These are phyloP conservation scores for Cryptococcus wingfieldii DNA, from an alignment of 1,284 basidiomycete genomes.

Conservation along the genomic window DNA sequence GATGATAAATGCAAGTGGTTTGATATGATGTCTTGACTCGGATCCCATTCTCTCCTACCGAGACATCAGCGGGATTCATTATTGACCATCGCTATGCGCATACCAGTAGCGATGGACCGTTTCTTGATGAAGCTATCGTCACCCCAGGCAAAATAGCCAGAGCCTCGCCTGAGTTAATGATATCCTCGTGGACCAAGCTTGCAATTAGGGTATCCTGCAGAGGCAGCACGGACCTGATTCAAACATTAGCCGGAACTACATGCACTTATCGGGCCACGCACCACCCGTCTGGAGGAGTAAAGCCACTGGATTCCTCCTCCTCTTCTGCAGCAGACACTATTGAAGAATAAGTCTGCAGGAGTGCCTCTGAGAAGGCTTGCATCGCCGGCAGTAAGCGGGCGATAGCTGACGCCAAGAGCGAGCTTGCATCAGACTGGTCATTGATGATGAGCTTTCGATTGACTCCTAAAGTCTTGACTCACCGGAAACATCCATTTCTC, in stretches of 20 bases:
- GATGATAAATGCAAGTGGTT: conserved; percentile 27
- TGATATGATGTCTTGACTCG: conserved; percentile 25
- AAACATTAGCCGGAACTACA: neutral
- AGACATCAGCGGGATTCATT: neutral
- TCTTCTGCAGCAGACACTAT: conserved; percentile 17
- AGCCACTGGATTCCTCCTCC: conserved; percentile 33
- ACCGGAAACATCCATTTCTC: conserved; percentile 33
- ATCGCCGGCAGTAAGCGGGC: conserved; percentile 9
- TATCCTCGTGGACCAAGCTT: conserved; percentile 22
- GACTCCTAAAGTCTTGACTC: conserved; percentile 7
- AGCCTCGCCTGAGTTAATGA: conserved; percentile 23
- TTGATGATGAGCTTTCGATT: neutral
- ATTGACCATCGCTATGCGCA: conserved; percentile 5
- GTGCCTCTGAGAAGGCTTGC: conserved; percentile 10
- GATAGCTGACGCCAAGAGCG: conserved; percentile 3
- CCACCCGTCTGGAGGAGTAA: conserved; percentile 38
- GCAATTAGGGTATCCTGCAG: conserved; percentile 28
- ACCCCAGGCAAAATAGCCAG: conserved; percentile 16
- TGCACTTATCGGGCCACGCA: neutral
- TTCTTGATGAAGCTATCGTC: neutral
- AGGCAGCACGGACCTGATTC: conserved; percentile 20
- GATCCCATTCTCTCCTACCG: conserved; percentile 17
- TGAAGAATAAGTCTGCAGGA: conserved; percentile 9
- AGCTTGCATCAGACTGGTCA: conserved; percentile 9
- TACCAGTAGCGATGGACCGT: conserved; percentile 17